phyloP scores from a whole-genome alignment of 768 basidiomycete genomes.

The Zangia roseola region DNA sequence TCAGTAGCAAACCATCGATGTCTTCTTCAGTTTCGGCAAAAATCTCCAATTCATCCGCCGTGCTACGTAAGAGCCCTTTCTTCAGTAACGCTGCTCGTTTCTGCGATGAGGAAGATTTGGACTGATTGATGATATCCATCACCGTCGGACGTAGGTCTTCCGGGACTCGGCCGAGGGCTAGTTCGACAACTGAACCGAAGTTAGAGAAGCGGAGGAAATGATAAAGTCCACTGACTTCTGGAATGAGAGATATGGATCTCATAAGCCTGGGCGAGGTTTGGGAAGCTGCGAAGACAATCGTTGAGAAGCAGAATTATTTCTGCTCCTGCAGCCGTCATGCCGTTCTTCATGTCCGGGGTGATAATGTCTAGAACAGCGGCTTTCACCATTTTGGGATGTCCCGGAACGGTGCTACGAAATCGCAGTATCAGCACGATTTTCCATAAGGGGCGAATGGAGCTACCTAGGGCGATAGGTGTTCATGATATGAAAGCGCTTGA shows the following conservation, averaged over 20 bases:
- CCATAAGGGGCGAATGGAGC: constrained; percentile 9
- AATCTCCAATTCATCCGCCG: constrained; percentile 73
- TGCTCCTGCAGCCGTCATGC: constrained; percentile 67
- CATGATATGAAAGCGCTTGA: constrained; percentile 81
- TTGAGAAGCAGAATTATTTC: constrained; percentile 71
- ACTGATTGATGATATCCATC: constrained; percentile 62
- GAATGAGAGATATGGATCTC: constrained; percentile 82
- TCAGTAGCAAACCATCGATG: constrained; percentile 52
- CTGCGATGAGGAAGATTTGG: constrained; percentile 64
- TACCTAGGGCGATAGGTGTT: constrained; percentile 72
- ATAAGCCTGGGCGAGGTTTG: constrained; percentile 62
- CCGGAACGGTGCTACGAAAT: constrained; percentile 52
- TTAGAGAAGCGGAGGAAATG: not conserved
- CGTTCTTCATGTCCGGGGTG: constrained; percentile 62
- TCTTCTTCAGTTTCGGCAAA: constrained; percentile 65
- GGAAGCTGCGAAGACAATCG: constrained; percentile 69
- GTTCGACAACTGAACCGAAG: constrained; percentile 56
- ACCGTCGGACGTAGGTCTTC: constrained; percentile 53
- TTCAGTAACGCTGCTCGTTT: constrained; percentile 69
- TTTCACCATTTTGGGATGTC: constrained; percentile 71
- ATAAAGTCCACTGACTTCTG: constrained; percentile 49
- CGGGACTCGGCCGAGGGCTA: constrained; percentile 61
- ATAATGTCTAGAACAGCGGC: constrained; percentile 85
- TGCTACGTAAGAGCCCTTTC: constrained; percentile 64
- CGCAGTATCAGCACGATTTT: constrained; percentile 2